Base-by-base conservation (phyloP, 2,329 filamentous ascomycete genomes). In the Ceratocystis alfenasii region DNA sequence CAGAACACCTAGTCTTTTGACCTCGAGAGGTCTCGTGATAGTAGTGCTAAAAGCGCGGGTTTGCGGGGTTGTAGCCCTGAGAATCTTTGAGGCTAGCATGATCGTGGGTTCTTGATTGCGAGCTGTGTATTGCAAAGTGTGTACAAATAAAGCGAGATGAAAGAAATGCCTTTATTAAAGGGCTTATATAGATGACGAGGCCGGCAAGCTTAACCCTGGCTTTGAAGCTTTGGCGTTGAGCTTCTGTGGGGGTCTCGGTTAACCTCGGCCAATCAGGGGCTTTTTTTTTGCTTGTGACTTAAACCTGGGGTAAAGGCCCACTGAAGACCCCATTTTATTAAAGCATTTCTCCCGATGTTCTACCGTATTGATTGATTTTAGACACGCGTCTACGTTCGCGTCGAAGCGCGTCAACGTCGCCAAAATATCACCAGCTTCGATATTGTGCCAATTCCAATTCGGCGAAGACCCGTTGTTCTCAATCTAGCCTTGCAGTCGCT, bases 1-100 rank as follows among this genome's bases (percentile, higher is more conserved):
- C 73, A 99, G 82, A 62, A 99, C 93, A 73, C 93, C 94, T 53
- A 99, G 78, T 70, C 84, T 87, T 78, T 92, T 95, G 69, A 99
- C 87, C 73, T 92, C 85, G 30, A 46, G 20, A 20, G 48, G 17
- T 66, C 86, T 84, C 68, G 84, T 84, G 71, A 78, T 76, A 48
- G 83, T 85, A 44, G 85, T 86, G 78, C 88, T 92, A 77, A 95
- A 95, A 72, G 75, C 77, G 71, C 87, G 77, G 65, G 50, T 15
- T 15, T 55, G 50, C 8, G 50, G 50, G 8, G 8, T 55, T 10
- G 25, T 5, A 28, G 50, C 50, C n/a, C 50, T 20, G 25, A 55
- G 22, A 25, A 55, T 2, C 8, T 22, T 25, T 12, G 22, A 25
- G 25, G 7, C 28, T 3, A 25, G 5, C 50, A 55, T 55, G 20